Base-by-base conservation (phyloP, 2,329 filamentous ascomycete species). In the Drechmeria coniospora region DNA sequence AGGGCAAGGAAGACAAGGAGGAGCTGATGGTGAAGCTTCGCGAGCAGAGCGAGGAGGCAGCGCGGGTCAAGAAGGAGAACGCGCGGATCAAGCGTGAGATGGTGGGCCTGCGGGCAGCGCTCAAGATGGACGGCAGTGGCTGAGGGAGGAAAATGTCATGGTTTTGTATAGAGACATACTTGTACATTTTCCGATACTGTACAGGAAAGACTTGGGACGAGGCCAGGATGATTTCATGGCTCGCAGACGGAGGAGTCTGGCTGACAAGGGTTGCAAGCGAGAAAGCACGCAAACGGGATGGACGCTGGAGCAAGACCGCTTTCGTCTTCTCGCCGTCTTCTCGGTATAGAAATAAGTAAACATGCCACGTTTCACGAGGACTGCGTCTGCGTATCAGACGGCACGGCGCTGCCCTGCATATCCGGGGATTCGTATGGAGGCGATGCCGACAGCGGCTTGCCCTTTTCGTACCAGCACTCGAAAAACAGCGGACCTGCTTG, bases 31-130 rank as follows among this genome's bases (percentile, higher is more conserved):
- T 57, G 20, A 72, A 74, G 45, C 50, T 93, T 33, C 76, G 69
- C 39, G 79, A 83, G 37, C 66, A 71, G 28, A 66, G 79, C 38
- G 84, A 92, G 35, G 86, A 94, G 53, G 68, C 74, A 31, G 74
- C 72, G 15, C 68, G 73, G 39, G 54, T 84, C 37, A 83, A 82
- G 57, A 84, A 81, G 54, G 87, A 95, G 50, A 93, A 92, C 47
- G 70, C 76, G 31, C 64, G 81, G 36, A 53, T 94, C 42, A 84
- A 79, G 59, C 66, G 84, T 41, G 84, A 93, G 58, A 74, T 86
- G 45, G 69, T 78, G 19, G 82, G 80, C 28, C 55, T 79, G 41
- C 60, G 69, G 43, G 61, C 70, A 26, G 44, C 67, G 37, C 43
- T 71, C 31, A 68, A 63, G 15, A 52, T 44, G 21, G 50, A 53